These are phyloP conservation scores for Solanum chiquidenum DNA, from an alignment of 257 asterid genomes.

Conservation along the genomic window DNA sequence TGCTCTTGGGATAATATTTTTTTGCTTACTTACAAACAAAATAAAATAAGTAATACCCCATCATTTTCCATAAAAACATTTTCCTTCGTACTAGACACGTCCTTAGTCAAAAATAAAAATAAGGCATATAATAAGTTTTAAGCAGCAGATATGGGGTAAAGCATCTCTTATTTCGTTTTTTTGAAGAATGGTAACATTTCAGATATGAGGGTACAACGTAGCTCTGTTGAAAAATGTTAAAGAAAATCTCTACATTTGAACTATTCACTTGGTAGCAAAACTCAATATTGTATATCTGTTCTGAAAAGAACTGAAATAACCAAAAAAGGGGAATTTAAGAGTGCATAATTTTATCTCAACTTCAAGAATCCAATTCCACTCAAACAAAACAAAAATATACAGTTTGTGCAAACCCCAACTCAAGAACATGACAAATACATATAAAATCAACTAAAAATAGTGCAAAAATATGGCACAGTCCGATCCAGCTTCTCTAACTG, in stretches of 20 bases:
- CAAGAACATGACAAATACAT: background rate
- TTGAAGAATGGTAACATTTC: background rate
- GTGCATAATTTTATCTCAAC: background rate
- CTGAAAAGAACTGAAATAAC: background rate
- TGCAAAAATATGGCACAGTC: background rate
- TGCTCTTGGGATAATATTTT: background rate
- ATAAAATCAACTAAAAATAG: background rate
- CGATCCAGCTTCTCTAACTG: background rate
- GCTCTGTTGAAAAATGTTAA: background rate
- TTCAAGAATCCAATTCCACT: background rate
- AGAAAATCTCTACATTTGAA: background rate
- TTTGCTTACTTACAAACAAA: background rate
- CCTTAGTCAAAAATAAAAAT: background rate
- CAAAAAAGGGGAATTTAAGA: background rate
- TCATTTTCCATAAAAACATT: background rate
- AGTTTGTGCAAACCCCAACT: background rate
- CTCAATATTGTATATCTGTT: background rate
- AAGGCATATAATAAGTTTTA: background rate
- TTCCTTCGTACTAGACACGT: background rate
- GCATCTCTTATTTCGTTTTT: background rate
- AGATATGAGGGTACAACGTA: background rate
- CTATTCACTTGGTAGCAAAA: background rate
- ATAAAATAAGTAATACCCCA: background rate
- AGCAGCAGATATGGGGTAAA: background rate
- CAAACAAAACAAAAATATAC: background rate